phyloP scores from a whole-genome alignment of 768 basidiomycete genomes.

The Melanogaster broomeanus region DNA sequence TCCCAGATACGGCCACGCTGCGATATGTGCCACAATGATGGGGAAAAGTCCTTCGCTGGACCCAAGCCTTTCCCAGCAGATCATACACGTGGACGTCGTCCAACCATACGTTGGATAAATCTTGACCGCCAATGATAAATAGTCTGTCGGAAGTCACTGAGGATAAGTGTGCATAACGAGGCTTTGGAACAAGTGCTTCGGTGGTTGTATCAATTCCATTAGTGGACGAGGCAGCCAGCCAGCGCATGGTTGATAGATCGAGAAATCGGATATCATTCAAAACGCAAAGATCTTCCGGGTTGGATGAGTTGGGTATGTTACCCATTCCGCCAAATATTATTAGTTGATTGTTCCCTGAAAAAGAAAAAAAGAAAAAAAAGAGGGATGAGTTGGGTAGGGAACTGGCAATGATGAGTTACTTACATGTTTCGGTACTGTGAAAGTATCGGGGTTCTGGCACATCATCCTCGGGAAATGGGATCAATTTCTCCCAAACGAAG shows the following conservation, averaged over 20 bases:
- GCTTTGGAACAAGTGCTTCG: constrained; percentile 65
- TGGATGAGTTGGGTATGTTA: constrained; percentile 67
- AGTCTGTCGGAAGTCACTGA: constrained; percentile 82
- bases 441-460: constrained; percentile 89
- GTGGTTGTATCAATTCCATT: constrained; percentile 34
- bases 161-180: constrained; percentile 94
- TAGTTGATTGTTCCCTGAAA: constrained; percentile 78
- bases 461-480: constrained; percentile 61
- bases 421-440: constrained; percentile 87
- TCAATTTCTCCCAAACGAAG: constrained; percentile 76
- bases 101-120: constrained; percentile 90
- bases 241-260: constrained; percentile 67
- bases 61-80: constrained; percentile 71
- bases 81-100: constrained; percentile 94
- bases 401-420: constrained; percentile 16
- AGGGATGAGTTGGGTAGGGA: constrained; percentile 13
- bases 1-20: constrained; percentile 83
- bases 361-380: too few relatives aligned
- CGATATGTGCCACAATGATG: constrained; percentile 97
- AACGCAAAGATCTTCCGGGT: constrained; percentile 85
- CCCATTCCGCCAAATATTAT: constrained; percentile 97
- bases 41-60: constrained; percentile 76
- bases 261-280: constrained; percentile 91
- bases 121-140: constrained; percentile 94
- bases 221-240: constrained; percentile 56